Evolutionary conservation across 139 green algal species (phyloP).

Genomic region (Ettlia oleoabundans): DNA sequence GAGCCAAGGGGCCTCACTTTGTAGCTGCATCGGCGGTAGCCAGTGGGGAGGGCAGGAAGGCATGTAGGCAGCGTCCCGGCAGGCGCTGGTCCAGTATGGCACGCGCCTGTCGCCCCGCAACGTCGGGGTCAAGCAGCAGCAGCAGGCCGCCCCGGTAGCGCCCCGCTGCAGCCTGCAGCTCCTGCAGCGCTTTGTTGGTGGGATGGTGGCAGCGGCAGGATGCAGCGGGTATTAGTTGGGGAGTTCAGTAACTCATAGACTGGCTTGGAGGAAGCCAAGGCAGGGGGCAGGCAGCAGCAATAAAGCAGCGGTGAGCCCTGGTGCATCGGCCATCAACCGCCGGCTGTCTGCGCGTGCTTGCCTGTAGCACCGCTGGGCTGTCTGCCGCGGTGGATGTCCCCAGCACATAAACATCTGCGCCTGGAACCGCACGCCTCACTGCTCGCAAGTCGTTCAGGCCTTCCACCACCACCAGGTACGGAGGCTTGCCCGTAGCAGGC

Average conservation of each 20-base stretch:
- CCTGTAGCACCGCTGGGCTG: not conserved
- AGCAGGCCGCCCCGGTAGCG: constrained; percentile 26
- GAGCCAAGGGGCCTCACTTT: not conserved
- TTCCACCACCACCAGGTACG: constrained; percentile 42
- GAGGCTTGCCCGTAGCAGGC: not conserved
- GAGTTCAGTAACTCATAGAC: too few relatives aligned
- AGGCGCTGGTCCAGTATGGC: constrained; percentile 39
- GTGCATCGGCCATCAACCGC: too few relatives aligned
- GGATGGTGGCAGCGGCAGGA: not conserved
- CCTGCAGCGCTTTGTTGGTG: not conserved
- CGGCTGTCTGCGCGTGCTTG: not conserved
- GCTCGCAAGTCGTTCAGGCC: constrained; percentile 43
- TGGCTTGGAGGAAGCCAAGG: too few relatives aligned
- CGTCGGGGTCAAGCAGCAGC: constrained; percentile 58
- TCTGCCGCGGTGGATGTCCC: not conserved
- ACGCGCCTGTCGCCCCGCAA: constrained; percentile 52
- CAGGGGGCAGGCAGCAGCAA: too few relatives aligned
- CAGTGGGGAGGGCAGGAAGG: constrained; percentile 47
- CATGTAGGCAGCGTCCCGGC: constrained; percentile 43
- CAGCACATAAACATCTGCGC: constrained; percentile 26
- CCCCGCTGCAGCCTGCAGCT: not conserved
- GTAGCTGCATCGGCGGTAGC: constrained; percentile 8
- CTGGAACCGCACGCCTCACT: constrained; percentile 2
- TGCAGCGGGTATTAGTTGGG: not conserved
- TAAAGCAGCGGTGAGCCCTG: too few relatives aligned